Evolutionary conservation across 108 stramenopile genomes (phyloP), one percentile per base, ranked within the genome.

Genomic region (Pseudonitzschia multistriata): DNA sequence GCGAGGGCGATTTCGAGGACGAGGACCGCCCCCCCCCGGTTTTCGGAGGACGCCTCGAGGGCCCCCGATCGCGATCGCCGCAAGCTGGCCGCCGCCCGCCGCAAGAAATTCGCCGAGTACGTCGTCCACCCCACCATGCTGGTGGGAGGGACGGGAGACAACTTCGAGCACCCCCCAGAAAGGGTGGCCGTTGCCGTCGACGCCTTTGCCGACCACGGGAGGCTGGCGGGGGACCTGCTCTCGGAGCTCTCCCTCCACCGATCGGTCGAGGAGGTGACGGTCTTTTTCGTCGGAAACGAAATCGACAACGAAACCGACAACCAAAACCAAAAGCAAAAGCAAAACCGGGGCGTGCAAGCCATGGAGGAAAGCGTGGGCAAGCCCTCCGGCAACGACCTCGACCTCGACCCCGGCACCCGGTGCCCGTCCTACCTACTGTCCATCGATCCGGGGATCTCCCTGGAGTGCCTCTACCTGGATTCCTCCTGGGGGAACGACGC

Each of bases 91-190:
- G 27, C 29, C 5, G 14, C 29, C 7, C 31, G 34, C 31, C 21
- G 42, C 14, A 64, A 64, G 37, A n/a, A n/a, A 42, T 64, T 64
- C 28, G 42, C 39, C 21, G 63, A 64, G 27, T 45, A 45, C 14
- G 5, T 64, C 6, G 63, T 64, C 3, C 63, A 64, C 22, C 63
- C 63, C 10, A 22, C 47, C 17, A 3, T 64, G 22, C 8, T 64
- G 28, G 42, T 27, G n/a, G n/a, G 27, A 6, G 42, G 42, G 17
- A 45, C 42, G 5, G 8, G 11, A 13, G 42, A 45, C 2, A 13
- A 13, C 42, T 17, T 17, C 15, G 28, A 22, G 24, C 10, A 40
- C 8, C n/a, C 28, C 28, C 15, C 40, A 2, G 31, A 60, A 4
- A 7, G 6, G 10, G 59, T 60, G 30, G 40, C 63, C 11, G 28